phyloP scores from a whole-genome alignment of 1,139 yeast genomes.

The Scheffersomyces parashehatae region DNA sequence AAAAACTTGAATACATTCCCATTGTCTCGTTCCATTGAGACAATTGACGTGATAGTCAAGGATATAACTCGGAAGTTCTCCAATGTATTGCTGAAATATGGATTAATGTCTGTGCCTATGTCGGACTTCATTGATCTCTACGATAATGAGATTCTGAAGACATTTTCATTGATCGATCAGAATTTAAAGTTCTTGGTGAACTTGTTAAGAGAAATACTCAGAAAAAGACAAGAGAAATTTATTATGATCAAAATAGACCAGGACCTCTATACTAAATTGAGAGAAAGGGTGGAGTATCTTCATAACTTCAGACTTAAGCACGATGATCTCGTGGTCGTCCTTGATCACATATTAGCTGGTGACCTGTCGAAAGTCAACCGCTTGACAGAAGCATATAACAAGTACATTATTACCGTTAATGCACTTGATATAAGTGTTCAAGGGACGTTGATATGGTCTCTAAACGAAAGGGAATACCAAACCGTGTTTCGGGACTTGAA shows the following conservation, averaged over 20 bases:
- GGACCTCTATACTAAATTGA: slow-evolving; percentile 40
- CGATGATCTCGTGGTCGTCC: slow-evolving; percentile 43
- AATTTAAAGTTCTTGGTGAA: slow-evolving; percentile 40
- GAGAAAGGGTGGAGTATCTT: slow-evolving; percentile 48
- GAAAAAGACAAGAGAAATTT: slow-evolving; percentile 76
- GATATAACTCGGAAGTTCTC: slow-evolving; percentile 32
- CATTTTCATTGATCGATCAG: slow-evolving; percentile 30
- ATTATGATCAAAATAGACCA: slow-evolving; percentile 62
- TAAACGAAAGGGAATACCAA: slow-evolving; percentile 30
- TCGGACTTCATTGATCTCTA: slow-evolving; percentile 21
- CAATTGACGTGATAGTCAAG: slow-evolving; percentile 58
- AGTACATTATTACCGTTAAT: slow-evolving; percentile 26
- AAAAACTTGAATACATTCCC: slow-evolving; percentile 63
- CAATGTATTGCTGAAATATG: slow-evolving; percentile 19
- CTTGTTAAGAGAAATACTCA: slow-evolving; percentile 68
- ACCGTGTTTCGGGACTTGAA: slow-evolving; percentile 24
- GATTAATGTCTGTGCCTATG: slow-evolving; percentile 29
- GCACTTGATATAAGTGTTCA: slow-evolving; percentile 36
- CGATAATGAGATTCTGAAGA: slow-evolving; percentile 11
- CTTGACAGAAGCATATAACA: slow-evolving; percentile 33
- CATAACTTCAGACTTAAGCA: slow-evolving; percentile 54
- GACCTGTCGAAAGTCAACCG: slow-evolving; percentile 13
- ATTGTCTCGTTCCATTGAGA: slow-evolving; percentile 57
- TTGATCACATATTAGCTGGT: slow-evolving; percentile 26
- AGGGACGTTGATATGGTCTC: slow-evolving; percentile 34